phyloP scores from a whole-genome alignment of 1,284 basidiomycete species.

The Garcileccinum viscosum region DNA sequence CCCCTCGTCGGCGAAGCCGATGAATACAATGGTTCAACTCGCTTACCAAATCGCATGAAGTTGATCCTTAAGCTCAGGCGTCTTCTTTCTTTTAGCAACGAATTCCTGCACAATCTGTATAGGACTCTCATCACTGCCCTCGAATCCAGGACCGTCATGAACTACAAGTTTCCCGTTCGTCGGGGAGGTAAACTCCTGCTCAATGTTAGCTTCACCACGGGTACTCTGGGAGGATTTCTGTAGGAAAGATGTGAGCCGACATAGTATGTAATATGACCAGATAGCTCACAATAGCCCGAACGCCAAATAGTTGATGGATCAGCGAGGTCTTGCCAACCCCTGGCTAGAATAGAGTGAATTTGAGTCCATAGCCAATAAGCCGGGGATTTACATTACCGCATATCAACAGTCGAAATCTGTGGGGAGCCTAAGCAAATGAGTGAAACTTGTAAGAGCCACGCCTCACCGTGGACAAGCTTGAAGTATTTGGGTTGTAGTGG shows the following conservation, averaged over 20 bases:
- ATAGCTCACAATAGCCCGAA: neutral
- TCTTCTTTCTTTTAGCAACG: neutral
- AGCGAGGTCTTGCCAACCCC: neutral
- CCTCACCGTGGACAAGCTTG: neutral
- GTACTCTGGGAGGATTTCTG: neutral
- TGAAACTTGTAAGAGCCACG: neutral
- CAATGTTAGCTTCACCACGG: neutral
- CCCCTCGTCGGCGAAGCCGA: neutral
- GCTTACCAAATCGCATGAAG: neutral
- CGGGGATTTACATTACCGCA: neutral
- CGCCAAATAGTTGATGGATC: neutral
- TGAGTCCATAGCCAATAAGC: neutral
- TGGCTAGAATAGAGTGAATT: rapidly evolving
- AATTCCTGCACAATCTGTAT: neutral
- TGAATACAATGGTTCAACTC: neutral
- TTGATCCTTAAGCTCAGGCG: neutral
- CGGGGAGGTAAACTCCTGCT: neutral
- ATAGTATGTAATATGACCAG: neutral
- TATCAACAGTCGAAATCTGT: neutral
- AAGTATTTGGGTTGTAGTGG: neutral
- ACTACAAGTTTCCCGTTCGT: neutral
- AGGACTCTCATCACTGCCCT: neutral
- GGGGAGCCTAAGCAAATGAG: neutral
- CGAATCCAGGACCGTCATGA: neutral
- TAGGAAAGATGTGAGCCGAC: neutral